These are phyloP conservation scores for Fraxinus floribunda DNA, from an alignment of 305 asterid species.

Conservation along the genomic window DNA sequence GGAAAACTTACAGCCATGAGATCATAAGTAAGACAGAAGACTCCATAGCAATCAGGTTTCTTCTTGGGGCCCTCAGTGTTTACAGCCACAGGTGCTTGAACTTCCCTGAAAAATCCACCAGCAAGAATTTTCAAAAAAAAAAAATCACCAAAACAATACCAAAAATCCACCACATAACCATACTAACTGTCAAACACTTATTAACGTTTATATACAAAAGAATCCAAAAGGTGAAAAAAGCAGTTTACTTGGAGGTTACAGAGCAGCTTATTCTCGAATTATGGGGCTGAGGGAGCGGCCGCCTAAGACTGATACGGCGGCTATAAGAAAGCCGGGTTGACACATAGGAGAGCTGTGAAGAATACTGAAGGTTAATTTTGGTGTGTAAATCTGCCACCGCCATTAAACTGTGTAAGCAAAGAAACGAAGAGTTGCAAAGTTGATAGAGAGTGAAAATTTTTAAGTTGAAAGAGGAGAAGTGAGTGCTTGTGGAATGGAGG, in stretches of 20 bases:
- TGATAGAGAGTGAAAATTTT: not conserved
- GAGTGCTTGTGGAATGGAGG: not conserved
- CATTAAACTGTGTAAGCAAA: conserved; percentile 41
- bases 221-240: not conserved
- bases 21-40: conserved; percentile 94
- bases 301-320: conserved; percentile 39
- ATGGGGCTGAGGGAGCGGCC: conserved; percentile 34
- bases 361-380: conserved; percentile 30
- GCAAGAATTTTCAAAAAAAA: not conserved
- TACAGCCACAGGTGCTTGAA: conserved; percentile 61
- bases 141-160: not conserved
- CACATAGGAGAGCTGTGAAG: conserved; percentile 52
- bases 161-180: not conserved
- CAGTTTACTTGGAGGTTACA: conserved; percentile 51
- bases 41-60: conserved; percentile 83
- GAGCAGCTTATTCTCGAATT: conserved; percentile 60
- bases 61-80: conserved; percentile 61
- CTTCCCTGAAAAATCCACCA: conserved; percentile 52
- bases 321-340: conserved; percentile 39
- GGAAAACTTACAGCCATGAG: conserved; percentile 75
- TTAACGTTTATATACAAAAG: not conserved
- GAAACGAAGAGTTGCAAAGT: not conserved
- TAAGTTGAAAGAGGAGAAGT: not conserved
- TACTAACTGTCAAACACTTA: not conserved
- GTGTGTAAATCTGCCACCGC: conserved; percentile 63